Conservation (phyloP, 139 green algal species). For the Volvox reticuliferus region DNA sequence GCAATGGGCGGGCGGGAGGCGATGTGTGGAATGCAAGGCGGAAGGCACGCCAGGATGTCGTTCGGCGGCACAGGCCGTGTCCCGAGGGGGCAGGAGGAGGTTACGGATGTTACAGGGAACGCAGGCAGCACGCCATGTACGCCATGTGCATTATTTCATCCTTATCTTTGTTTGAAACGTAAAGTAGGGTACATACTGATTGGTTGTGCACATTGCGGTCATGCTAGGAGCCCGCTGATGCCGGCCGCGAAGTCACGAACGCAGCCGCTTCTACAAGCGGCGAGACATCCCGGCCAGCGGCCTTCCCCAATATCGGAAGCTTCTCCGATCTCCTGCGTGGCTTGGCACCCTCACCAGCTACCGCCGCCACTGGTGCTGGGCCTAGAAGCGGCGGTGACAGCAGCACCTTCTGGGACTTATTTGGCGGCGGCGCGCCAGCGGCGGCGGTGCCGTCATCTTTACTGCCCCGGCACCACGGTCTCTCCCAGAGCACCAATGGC, state of each 20-base stretch:
- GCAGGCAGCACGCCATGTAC: too few relatives aligned
- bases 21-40: too few relatives aligned
- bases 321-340: conserved; percentile 28
- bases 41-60: too few relatives aligned
- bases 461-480: neutral
- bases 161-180: too few relatives aligned
- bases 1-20: neutral
- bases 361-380: neutral
- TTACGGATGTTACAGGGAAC: too few relatives aligned
- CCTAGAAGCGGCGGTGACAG: neutral
- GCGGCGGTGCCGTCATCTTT: neutral
- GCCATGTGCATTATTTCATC: too few relatives aligned
- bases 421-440: neutral
- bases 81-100: too few relatives aligned
- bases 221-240: neutral
- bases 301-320: neutral
- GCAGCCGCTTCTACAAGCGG: neutral
- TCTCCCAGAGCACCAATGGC: neutral
- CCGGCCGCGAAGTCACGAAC: neutral
- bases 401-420: conserved; percentile 3
- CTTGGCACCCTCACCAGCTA: neutral
- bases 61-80: too few relatives aligned
- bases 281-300: neutral
- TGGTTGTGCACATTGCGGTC: neutral
- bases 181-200: too few relatives aligned